Base-by-base conservation (phyloP, 345 rosid species). In the Eucalyptus marginata region DNA sequence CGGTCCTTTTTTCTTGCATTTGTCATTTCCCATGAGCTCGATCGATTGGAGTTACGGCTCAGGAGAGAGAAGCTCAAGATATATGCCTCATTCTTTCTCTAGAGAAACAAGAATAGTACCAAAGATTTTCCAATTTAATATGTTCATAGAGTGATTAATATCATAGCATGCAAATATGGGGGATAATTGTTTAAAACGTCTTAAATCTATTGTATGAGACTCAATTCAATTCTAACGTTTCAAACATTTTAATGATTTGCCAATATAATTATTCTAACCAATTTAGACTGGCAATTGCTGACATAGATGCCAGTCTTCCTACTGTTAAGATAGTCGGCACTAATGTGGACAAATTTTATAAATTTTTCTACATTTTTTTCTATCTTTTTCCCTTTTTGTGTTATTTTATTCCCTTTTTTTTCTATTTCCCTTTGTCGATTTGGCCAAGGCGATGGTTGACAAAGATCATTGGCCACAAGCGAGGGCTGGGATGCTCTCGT, bases 211-310 rank as follows among this genome's bases (percentile, higher is more conserved):
- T 15, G 3, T 16, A 15, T 0, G 2, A 5, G 2, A 3, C 3
- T 58, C 7, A 33, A 10, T 68, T 68, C 13, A 17, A 33, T 9
- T 20, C 44, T 68, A 16, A 68, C 5, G 0, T 14, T 64, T 24
- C 5, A 56, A 56, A 56, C 13, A 20, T 56, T 27, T 59, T 59
- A 15, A 25, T 3, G 7, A 25, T 59, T 25, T 59, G 2, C 1
- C 22, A 68, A 68, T 68, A 15, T 17, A 64, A 10, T 14, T 8
- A 7, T 13, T 64, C 3, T 16, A 14, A 3, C 18, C 40, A 64
- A 64, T 64, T n/a, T 64, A 7, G 2, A n/a, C 5, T 14, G 0
- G 20, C 18, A 64, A 29, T n/a, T 7, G 1, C 18, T 4, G 0
- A n/a, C 2, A 17, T 14, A 17, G 17, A 64, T 17, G 18, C 10